Evolutionary conservation across 2,329 filamentous ascomycete species (phyloP).

Genomic region (Botryosphaeria agaves): DNA sequence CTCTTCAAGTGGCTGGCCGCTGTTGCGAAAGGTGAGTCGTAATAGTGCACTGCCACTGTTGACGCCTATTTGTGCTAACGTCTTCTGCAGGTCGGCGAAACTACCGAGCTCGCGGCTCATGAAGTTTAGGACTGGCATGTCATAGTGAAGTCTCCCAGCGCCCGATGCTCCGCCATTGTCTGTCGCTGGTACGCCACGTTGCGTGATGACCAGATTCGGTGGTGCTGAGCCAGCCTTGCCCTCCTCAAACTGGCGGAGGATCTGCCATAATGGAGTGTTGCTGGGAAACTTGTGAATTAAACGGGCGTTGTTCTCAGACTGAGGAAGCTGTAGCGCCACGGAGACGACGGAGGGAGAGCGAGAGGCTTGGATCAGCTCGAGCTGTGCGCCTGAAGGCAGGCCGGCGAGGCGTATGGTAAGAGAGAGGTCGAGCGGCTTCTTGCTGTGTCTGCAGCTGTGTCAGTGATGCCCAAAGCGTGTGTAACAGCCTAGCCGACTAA

Average conservation of each 20-base stretch:
- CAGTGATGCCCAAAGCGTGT: not conserved
- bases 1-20: constrained; percentile 63
- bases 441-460: constrained; percentile 47
- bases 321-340: constrained; percentile 73
- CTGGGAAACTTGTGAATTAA: constrained; percentile 76
- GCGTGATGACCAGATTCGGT: constrained; percentile 63
- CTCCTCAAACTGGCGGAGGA: constrained; percentile 80
- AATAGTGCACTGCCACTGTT: constrained; percentile 71
- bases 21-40: constrained; percentile 58
- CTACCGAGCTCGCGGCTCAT: constrained; percentile 64
- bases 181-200: constrained; percentile 53
- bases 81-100: constrained; percentile 76
- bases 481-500: constrained; percentile 3
- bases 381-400: constrained; percentile 68
- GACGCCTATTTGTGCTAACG: constrained; percentile 69
- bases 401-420: constrained; percentile 70
- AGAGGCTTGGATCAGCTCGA: constrained; percentile 78
- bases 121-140: constrained; percentile 69
- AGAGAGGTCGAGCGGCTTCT: constrained; percentile 74
- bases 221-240: constrained; percentile 22
- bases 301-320: constrained; percentile 53
- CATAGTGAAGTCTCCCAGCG: constrained; percentile 65
- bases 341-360: constrained; percentile 73
- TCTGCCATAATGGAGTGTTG: constrained; percentile 73
- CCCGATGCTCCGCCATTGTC: constrained; percentile 35